Percentiles rank a stretch among this genome's conserved stretches.
Evolutionary conservation across 352 stramenopile species (phyloP).

Genomic region (Phytophthora hybrid): DNA sequence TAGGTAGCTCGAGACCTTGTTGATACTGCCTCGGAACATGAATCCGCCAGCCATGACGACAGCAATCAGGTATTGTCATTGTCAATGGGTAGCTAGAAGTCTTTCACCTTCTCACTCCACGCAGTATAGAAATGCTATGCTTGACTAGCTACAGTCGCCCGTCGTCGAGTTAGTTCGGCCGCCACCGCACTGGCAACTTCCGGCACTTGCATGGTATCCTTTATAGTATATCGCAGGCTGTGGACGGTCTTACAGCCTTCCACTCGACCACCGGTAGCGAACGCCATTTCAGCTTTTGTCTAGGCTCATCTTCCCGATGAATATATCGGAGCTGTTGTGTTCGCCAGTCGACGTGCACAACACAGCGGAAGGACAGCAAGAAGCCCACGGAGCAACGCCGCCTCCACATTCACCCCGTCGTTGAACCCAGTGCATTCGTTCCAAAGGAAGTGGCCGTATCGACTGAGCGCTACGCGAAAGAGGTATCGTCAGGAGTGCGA

Average conservation of each 20-base stretch:
- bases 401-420: neutral
- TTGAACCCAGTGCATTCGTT: neutral
- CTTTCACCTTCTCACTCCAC: neutral
- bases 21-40: too few species aligned
- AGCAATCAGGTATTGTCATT: neutral
- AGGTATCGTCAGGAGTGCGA: neutral
- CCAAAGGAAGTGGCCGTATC: slow-evolving; percentile 24
- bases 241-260: neutral
- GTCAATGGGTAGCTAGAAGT: too few species aligned
- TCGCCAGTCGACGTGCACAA: neutral
- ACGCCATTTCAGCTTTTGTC: neutral
- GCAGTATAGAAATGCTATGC: neutral
- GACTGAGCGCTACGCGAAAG: slow-evolving; percentile 19
- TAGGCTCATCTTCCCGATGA: neutral
- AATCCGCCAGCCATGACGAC: neutral
- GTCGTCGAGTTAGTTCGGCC: neutral
- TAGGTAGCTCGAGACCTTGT: too few species aligned
- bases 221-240: neutral
- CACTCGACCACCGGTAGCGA: neutral
- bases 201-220: neutral
- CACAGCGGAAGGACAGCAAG: neutral
- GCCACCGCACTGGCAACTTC: neutral
- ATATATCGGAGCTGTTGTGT: slow-evolving; percentile 14
- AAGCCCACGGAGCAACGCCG: neutral
- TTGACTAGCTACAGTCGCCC: neutral